Evolutionary conservation across 768 basidiomycete genomes (phyloP).

Genomic region (Chiua virens): DNA sequence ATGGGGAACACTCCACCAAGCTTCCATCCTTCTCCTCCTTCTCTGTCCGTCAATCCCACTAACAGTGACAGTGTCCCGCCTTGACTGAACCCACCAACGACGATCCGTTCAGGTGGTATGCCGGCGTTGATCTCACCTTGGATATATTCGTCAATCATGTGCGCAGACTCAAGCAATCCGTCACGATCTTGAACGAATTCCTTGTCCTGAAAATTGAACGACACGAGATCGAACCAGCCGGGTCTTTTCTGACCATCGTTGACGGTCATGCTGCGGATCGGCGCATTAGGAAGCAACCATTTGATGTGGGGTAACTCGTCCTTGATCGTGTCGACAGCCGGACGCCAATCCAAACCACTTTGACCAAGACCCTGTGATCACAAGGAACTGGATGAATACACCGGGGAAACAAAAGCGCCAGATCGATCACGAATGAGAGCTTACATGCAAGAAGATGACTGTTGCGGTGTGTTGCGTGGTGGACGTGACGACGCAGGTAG

Average conservation of each 20-base stretch:
- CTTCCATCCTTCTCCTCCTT: slow-evolving; percentile 42
- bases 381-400: not conserved
- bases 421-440: slow-evolving; percentile 20
- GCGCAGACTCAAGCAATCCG: slow-evolving; percentile 61
- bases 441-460: slow-evolving; percentile 86
- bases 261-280: slow-evolving; percentile 60
- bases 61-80: slow-evolving; percentile 77
- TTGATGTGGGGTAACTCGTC: slow-evolving; percentile 69
- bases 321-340: slow-evolving; percentile 69
- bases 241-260: slow-evolving; percentile 72
- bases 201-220: slow-evolving; percentile 53
- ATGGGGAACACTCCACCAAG: slow-evolving; percentile 72
- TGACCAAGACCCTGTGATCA: slow-evolving; percentile 63
- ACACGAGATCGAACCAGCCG: slow-evolving; percentile 79
- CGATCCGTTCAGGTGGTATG: slow-evolving; percentile 65
- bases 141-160: slow-evolving; percentile 66
- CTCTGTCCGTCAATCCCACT: slow-evolving; percentile 50
- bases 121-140: slow-evolving; percentile 71
- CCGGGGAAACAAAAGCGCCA: not conserved
- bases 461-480: slow-evolving; percentile 74
- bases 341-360: slow-evolving; percentile 72
- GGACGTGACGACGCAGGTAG: slow-evolving; percentile 44
- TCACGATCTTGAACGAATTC: slow-evolving; percentile 53
- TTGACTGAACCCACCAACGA: slow-evolving; percentile 89
- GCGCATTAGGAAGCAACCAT: slow-evolving; percentile 62